Base-by-base conservation (phyloP, 2,329 filamentous ascomycete species). In the Lasiodiplodia sp. region DNA sequence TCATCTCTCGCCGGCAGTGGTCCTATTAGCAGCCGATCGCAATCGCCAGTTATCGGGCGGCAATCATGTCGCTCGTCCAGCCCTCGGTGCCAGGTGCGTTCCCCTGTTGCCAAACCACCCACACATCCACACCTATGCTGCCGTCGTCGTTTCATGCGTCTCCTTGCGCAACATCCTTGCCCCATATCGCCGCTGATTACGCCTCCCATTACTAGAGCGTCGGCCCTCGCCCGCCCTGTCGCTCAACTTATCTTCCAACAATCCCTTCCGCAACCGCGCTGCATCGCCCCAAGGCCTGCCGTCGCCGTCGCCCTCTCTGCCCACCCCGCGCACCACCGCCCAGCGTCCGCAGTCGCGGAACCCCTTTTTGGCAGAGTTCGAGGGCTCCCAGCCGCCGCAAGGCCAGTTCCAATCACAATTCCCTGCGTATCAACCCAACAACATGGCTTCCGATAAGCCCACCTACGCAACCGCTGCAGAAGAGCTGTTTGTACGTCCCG, bases 201-300 rank as follows among this genome's bases (percentile, higher is more conserved):
- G 49, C 49, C 55, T 64, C 51, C 60, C 67, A 49, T 64, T 56
- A 68, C 63, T 66, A 72, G 81, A 82, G 69, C 79, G 80, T 67
- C 79, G 80, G 73, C 84, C 82, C 72, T 86, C 87, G 73, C 79
- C 86, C 72, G 85, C 84, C 73, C 83, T 91, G 77, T 83, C 87
- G 67, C 82, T 91, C 78, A 91, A 89, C 80, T 87, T 94, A 68
- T 81, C 82, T 76, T 90, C 90, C 79, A 94, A 94, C 86, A 94
- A 94, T 78, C 92, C 92, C 71, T 94, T 87, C 77, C 90, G 91
- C 83, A 92, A 92, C 80, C 88, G 90, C 76, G 88, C 90, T 72
- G 83, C 85, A 47, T 92, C 91, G 71, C 90, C 83, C 69, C 75
- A 72, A 56, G 69, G 76, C 68, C 40, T 60, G 25, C 65, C 65